Evolutionary conservation across 139 green algal genomes (phyloP).

Genomic region (Micromonas commoda): DNA sequence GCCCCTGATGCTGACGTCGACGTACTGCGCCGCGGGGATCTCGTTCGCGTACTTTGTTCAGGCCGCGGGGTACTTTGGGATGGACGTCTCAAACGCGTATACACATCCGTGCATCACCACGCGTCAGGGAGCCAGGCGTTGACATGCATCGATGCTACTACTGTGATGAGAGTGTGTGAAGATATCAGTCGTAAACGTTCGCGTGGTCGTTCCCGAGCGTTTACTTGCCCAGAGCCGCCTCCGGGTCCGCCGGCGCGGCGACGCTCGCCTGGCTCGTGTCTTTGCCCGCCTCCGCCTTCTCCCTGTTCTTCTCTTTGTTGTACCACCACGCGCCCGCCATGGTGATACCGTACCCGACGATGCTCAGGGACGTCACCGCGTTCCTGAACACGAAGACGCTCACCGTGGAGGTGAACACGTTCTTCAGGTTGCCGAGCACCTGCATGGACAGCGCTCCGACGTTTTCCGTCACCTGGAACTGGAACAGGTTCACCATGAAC

Average conservation of each 20-base stretch:
- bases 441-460: constrained; percentile 88
- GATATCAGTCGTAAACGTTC: too few species aligned
- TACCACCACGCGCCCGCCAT: constrained; percentile 54
- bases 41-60: background rate
- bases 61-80: background rate
- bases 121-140: too few species aligned
- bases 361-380: constrained; percentile 58
- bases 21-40: constrained; percentile 62
- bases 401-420: constrained; percentile 74
- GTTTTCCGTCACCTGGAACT: constrained; percentile 95
- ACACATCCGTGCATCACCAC: too few species aligned
- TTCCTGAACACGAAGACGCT: constrained; percentile 80
- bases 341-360: constrained; percentile 74
- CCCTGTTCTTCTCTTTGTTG: background rate
- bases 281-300: background rate
- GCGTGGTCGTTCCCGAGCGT: too few species aligned
- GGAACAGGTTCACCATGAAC: constrained; percentile 93
- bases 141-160: too few species aligned
- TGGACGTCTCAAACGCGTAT: too few species aligned
- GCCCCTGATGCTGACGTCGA: constrained; percentile 73
- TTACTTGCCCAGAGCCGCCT: too few species aligned
- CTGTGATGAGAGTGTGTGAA: too few species aligned
- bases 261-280: too few species aligned
- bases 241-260: too few species aligned
- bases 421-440: constrained; percentile 95